Evolutionary conservation across 1,139 yeast species (phyloP), one percentile per base, ranked within the genome.

Genomic region (Geotrichum macrosporum): DNA sequence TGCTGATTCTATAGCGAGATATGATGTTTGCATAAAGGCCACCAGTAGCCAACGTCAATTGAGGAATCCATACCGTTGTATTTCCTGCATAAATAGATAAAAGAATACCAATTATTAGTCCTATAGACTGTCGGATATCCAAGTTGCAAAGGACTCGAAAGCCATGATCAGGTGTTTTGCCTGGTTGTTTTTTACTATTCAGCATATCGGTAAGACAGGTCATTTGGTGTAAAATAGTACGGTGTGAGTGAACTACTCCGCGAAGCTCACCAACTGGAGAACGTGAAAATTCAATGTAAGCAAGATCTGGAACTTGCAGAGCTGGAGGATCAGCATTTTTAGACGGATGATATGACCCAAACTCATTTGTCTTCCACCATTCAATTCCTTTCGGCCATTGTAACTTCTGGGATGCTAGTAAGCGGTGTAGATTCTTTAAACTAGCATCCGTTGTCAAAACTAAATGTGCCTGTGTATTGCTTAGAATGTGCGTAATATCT

Each of bases 181-280:
- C 9, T 4, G 21, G 30, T n/a, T 19, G 2, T 16, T 44, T 38
- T 37, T 61, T 50, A 45, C 67, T 50, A 41, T 62, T 60, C 19
- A 92, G 68, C 22, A 92, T 78, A 4, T 79, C 74, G n/a, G 83
- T 75, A 32, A 94, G 63, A 46, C 86, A 77, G 51, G 78, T 75
- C 92, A 92, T 86, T 62, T 92, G 98, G 57, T 87, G 94, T 58
- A 84, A 74, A 13, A 92, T 77, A 0, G 96, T 88, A 50, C 87
- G 73, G 61, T 92, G 97, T 29, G 94, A 84, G 61, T 92, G 76
- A 1, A 94, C 96, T 32, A 92, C 95, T 5, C 99, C 99, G 47
- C 96, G 75, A 27, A 88, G 68, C 57, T 88, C 95, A 1, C 97
- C 97, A 19, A 86, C 77, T 0, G 97, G 95, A 1, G 94, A 84